A percentile compares a stretch with the other conserved stretches of the same genome.
Conservation (phyloP, 1,284 basidiomycete genomes). For the Sporisorium reilianum region DNA sequence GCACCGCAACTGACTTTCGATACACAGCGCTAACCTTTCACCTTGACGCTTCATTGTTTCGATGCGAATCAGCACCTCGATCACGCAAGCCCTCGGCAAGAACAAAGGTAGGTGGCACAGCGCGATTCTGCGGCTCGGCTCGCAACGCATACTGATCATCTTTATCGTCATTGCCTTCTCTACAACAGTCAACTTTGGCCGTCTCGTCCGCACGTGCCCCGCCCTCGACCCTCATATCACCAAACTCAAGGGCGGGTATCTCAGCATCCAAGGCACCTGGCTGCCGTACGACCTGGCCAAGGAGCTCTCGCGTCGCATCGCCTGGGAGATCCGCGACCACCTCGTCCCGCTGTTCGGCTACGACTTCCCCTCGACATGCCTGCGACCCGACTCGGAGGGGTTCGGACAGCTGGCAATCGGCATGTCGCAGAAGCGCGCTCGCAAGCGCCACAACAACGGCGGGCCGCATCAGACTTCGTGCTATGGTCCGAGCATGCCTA, state of each 20-base stretch:
- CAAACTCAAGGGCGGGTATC: conserved; percentile 56
- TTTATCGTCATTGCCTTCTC: background rate
- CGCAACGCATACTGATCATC: background rate
- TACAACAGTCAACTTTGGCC: conserved; percentile 43
- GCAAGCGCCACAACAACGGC: conserved; percentile 48
- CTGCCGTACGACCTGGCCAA: conserved; percentile 50
- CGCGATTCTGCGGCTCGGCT: too few species aligned
- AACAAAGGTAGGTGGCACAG: conserved; percentile 40
- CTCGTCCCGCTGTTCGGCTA: conserved; percentile 54
- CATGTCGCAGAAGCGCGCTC: conserved; percentile 40
- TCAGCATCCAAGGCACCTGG: conserved; percentile 60
- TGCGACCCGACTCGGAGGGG: conserved; percentile 50
- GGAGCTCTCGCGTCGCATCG: conserved; percentile 52
- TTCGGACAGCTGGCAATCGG: conserved; percentile 51
- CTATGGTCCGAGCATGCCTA: conserved; percentile 44
- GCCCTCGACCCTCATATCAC: conserved; percentile 47
- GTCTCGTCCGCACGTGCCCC: conserved; percentile 35
- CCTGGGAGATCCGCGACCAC: conserved; percentile 49
- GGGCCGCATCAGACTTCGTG: conserved; percentile 47
- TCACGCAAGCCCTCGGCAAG: conserved; percentile 54
- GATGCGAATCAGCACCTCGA: conserved; percentile 34
- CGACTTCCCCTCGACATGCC: conserved; percentile 44
- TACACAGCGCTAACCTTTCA: background rate
- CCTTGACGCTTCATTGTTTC: background rate
- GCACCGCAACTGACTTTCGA: background rate